Percentiles rank a stretch among this genome's conserved stretches.
These are phyloP conservation scores for Tylopilus subfusipes DNA, from an alignment of 768 basidiomycete species.

Conservation along the genomic window DNA sequence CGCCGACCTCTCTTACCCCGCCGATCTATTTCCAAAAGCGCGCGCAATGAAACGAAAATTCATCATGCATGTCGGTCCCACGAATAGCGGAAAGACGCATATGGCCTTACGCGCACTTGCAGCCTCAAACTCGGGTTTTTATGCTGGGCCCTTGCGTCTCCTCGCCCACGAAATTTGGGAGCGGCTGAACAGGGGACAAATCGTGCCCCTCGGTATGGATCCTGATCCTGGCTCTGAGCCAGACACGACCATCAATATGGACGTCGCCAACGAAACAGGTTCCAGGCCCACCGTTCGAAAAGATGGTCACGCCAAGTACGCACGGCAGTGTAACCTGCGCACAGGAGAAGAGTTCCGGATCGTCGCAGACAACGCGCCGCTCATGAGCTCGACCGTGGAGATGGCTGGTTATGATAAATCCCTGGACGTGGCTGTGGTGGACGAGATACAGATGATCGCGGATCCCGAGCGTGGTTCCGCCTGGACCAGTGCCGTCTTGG, in stretches of 20 bases:
- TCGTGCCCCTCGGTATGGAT: conserved; percentile 67
- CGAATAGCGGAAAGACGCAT: conserved; percentile 97
- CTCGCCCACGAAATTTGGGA: conserved; percentile 96
- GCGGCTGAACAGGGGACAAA: conserved; percentile 84
- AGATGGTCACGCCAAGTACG: conserved; percentile 46
- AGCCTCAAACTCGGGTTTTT: conserved; percentile 66
- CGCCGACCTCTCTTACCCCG: conserved; percentile 44
- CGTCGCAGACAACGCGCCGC: conserved; percentile 49
- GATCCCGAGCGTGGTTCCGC: conserved; percentile 73
- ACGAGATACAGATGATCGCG: conserved; percentile 95
- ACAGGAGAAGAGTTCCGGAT: conserved; percentile 90
- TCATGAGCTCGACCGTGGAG: conserved; percentile 90
- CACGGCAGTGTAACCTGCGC: conserved; percentile 73
- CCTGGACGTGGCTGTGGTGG: conserved; percentile 85
- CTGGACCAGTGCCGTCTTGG: conserved; percentile 83
- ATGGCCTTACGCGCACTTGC: conserved; percentile 88
- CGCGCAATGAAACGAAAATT: conserved; percentile 68
- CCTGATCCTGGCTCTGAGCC: conserved; percentile 38
- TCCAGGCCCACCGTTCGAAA: conserved; percentile 29
- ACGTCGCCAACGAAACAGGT: conserved; percentile 20
- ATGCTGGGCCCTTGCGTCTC: conserved; percentile 88
- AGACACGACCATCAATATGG: conserved; percentile 36
- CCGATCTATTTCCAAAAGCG: conserved; percentile 48
- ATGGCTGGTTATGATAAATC: conserved; percentile 55
- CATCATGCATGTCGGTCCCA: conserved; percentile 96